Evolutionary conservation across 192 early-diverging fungal species (phyloP).

Genomic region (Linnemannia zychae): DNA sequence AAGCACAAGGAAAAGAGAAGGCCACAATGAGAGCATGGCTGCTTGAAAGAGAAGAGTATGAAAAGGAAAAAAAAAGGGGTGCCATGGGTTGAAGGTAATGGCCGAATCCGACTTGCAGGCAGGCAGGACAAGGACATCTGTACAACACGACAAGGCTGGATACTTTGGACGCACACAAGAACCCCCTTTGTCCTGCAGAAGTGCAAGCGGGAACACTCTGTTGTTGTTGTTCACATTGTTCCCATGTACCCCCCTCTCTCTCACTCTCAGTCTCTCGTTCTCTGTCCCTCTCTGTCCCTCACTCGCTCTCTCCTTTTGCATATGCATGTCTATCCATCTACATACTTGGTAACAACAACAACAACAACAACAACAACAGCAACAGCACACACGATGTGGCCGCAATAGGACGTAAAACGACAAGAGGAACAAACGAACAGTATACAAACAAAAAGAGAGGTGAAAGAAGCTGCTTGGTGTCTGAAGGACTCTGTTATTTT

Average conservation of each 20-base stretch:
- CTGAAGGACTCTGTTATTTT: neutral
- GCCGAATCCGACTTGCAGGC: neutral
- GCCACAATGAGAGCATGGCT: neutral
- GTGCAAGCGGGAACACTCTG: neutral
- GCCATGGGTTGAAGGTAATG: neutral
- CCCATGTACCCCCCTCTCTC: neutral
- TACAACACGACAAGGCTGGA: no score
- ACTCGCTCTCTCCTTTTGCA: neutral
- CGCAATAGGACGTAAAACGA: no score
- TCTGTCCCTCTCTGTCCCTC: neutral
- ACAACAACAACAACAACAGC: neutral
- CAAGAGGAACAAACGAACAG: neutral
- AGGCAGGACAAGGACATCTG: neutral
- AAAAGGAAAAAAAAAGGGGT: neutral
- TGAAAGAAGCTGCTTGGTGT: neutral
- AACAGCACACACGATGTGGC: neutral
- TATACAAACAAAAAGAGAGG: neutral
- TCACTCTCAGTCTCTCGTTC: no score
- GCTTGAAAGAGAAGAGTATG: neutral
- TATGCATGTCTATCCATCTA: conserved; percentile 3
- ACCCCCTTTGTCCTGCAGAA: neutral
- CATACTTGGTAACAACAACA: neutral
- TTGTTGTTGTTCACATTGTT: neutral
- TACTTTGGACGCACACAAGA: no score
- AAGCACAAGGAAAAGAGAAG: neutral